Evolutionary conservation across 257 asterid genomes (phyloP).

Genomic region (Pogostemon cablin): DNA sequence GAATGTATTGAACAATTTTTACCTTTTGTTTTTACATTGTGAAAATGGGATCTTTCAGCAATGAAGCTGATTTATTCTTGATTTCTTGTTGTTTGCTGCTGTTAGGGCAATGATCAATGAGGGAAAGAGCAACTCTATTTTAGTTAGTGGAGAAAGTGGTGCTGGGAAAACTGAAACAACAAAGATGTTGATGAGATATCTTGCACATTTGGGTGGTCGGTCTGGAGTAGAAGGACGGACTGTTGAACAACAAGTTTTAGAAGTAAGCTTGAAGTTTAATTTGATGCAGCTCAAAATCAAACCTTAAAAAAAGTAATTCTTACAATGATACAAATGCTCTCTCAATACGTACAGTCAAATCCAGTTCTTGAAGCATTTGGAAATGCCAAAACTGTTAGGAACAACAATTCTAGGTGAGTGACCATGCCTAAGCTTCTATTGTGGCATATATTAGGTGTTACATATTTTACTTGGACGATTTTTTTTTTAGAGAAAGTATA

Average conservation of each 20-base stretch:
- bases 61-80: slow-evolving; percentile 2
- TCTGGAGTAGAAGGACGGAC: slow-evolving; percentile 99
- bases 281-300: slow-evolving; percentile 27
- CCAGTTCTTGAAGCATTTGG: slow-evolving; percentile 99
- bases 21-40: slow-evolving; percentile 1
- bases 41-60: slow-evolving; percentile 23
- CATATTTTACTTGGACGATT: slow-evolving; percentile 13
- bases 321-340: slow-evolving; percentile 17
- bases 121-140: slow-evolving; percentile 94
- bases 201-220: slow-evolving; percentile 95
- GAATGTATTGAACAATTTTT: slow-evolving; percentile 26
- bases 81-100: slow-evolving; percentile 34
- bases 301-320: slow-evolving; percentile 17
- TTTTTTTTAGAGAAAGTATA: slow-evolving; percentile 23
- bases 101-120: slow-evolving; percentile 94
- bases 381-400: slow-evolving; percentile 96
- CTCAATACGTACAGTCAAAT: slow-evolving; percentile 66
- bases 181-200: slow-evolving; percentile 98
- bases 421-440: slow-evolving; percentile 27
- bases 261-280: slow-evolving; percentile 60
- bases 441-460: slow-evolving; percentile 13
- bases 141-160: slow-evolving; percentile 99
- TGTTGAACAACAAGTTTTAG: slow-evolving; percentile 98
- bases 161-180: slow-evolving; percentile 99
- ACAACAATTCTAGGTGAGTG: slow-evolving; percentile 91